Evolutionary conservation across 2,329 filamentous ascomycete genomes (phyloP), one percentile per base, ranked within the genome.

Genomic region (Cladosporium oxysporum): DNA sequence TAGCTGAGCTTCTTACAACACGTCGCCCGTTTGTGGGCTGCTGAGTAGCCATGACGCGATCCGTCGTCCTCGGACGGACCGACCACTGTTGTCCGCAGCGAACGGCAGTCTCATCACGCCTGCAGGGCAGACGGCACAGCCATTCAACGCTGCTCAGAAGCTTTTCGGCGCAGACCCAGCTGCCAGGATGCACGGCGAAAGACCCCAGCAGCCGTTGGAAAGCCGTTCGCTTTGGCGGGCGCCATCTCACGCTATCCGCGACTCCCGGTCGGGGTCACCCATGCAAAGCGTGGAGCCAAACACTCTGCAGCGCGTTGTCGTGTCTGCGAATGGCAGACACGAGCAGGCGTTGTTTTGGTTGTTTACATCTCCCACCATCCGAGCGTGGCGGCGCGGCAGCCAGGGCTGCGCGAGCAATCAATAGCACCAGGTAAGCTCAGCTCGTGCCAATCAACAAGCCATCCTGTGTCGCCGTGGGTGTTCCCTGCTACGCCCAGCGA

Each of bases 221-320:
- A 23, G 29, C 60, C 60, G 60, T 63, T 63, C 33, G 47, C n/a
- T 26, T 49, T 10, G 31, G 60, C 60, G 16, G 59, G 33, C 49
- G 60, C 60, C 49, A 57, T 63, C 49, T 63, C 60, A 63, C 60
- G 60, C 60, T 63, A 63, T 37, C 60, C 60, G 49, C 49, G 50
- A 41, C 49, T 47, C 35, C 33, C 60, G 60, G 21, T 55, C 26
- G 49, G 60, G 60, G 33, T 63, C 49, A 63, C 33, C 60, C 60
- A 55, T 63, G 60, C 60, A 44, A 18, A 44, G 8, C 60, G 60
- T 63, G 60, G 60, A 63, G 14, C 60, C 60, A 63, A 63, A 63
- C 60, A 63, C 49, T 44, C 26, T 29, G 60, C 60, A 63, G 60
- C 60, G 60, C 60, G 60, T 57, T 35, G 49, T 55, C 33, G 28